These are phyloP conservation scores for Pyrus pyrifolia DNA, from an alignment of 306 rosid species.

Conservation along the genomic window DNA sequence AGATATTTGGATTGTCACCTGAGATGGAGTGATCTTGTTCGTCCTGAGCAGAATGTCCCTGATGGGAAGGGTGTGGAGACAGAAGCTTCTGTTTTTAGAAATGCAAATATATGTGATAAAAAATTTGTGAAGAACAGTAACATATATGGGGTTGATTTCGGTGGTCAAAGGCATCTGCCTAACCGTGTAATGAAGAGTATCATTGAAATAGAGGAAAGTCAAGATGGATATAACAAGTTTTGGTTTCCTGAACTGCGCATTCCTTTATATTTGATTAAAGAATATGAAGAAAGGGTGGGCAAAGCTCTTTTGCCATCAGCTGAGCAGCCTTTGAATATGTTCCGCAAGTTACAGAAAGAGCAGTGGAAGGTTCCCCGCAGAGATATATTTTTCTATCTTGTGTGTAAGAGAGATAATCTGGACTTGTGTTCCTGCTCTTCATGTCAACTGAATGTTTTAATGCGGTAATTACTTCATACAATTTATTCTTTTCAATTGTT, in stretches of 20 bases:
- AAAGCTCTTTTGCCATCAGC: slow-evolving; percentile 23
- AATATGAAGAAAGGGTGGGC: slow-evolving; percentile 51
- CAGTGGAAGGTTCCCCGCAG: slow-evolving; percentile 39
- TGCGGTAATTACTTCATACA: slow-evolving; percentile 41
- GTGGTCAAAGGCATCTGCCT: slow-evolving; percentile 92
- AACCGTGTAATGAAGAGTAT: slow-evolving; percentile 78
- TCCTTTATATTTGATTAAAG: slow-evolving; percentile 83
- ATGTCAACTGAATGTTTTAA: slow-evolving; percentile 53
- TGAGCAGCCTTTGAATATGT: slow-evolving; percentile 32
- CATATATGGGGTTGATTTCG: slow-evolving; percentile 70
- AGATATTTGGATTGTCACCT: slow-evolving; percentile 74
- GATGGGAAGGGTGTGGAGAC: slow-evolving; percentile 82
- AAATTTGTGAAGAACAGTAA: slow-evolving; percentile 48
- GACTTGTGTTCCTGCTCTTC: slow-evolving; percentile 52
- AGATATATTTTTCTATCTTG: slow-evolving; percentile 70
- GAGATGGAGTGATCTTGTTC: slow-evolving; percentile 90
- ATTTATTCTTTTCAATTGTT: background rate
- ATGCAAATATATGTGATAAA: slow-evolving; percentile 67
- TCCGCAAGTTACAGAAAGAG: slow-evolving; percentile 38
- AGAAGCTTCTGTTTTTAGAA: slow-evolving; percentile 87
- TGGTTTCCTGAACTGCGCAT: slow-evolving; percentile 84
- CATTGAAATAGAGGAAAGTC: slow-evolving; percentile 54
- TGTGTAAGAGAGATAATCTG: slow-evolving; percentile 80
- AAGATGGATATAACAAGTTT: slow-evolving; percentile 53
- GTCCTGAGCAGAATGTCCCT: slow-evolving; percentile 76